Evolutionary conservation across 257 asterid species (phyloP).

Genomic region (Solanum paucissectum): DNA sequence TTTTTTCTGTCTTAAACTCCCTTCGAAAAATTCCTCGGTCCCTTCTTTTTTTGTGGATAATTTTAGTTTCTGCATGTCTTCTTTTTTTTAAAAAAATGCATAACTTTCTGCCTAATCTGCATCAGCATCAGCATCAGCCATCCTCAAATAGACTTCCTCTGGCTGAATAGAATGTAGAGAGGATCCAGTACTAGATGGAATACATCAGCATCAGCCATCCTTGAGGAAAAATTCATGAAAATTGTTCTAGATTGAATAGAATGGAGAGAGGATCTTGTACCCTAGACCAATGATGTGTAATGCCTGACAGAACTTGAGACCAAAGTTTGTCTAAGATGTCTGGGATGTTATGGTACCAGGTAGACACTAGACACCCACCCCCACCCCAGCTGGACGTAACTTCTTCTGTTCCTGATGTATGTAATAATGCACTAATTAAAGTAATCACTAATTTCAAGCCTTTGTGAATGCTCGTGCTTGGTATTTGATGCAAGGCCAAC

Average conservation of each 20-base stretch:
- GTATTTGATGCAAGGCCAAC: not conserved
- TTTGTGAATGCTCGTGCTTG: not conserved
- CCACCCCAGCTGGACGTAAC: not conserved
- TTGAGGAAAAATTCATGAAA: not conserved
- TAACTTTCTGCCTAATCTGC: not conserved
- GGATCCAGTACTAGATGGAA: not conserved
- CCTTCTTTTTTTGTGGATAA: not conserved
- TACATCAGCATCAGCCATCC: not conserved
- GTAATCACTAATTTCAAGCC: not conserved
- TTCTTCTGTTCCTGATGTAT: not conserved
- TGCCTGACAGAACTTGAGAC: not conserved
- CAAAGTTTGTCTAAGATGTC: not conserved
- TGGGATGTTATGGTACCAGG: not conserved
- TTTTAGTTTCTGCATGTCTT: not conserved
- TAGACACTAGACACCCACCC: not conserved
- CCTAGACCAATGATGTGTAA: not conserved
- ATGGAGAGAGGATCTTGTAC: not conserved
- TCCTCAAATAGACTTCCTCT: not conserved
- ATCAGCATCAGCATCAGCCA: not conserved
- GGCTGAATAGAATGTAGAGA: not conserved
- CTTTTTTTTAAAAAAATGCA: not conserved
- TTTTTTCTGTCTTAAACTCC: not conserved
- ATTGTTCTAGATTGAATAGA: not conserved
- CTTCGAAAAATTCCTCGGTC: not conserved
- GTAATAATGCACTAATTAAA: not conserved